Percentiles rank a stretch among this genome's conserved stretches.
These are phyloP conservation scores for Phytophthora ohioensis DNA, from an alignment of 352 stramenopile species.

Conservation along the genomic window DNA sequence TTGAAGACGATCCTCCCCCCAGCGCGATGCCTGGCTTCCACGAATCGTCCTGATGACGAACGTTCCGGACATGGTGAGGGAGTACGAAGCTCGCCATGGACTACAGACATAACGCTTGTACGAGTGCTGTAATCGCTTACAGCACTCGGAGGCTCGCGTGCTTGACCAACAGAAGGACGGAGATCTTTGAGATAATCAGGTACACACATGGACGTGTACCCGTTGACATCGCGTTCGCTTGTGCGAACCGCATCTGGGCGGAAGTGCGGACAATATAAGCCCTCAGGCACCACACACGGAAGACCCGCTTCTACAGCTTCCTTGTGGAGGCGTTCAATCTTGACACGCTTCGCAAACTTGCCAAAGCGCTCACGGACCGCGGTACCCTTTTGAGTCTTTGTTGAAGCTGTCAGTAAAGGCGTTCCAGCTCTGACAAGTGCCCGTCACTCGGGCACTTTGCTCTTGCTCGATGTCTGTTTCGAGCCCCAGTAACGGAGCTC, in stretches of 20 bases:
- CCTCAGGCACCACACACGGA: neutral
- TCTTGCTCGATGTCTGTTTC: no score
- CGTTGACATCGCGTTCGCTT: neutral
- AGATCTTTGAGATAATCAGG: neutral
- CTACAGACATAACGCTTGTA: no score
- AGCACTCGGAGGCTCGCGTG: no score
- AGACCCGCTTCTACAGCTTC: neutral
- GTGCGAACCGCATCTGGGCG: neutral
- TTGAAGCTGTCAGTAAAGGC: neutral
- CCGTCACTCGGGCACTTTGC: neutral
- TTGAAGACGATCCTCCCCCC: no score
- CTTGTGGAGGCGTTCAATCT: neutral
- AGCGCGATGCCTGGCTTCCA: no score
- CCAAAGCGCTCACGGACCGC: no score
- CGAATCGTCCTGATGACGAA: no score
- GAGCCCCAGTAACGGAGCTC: no score
- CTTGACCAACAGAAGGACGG: no score
- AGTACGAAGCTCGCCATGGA: no score
- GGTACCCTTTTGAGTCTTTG: neutral
- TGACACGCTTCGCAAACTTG: neutral
- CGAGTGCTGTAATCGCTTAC: no score
- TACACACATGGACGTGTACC: neutral
- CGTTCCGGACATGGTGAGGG: no score
- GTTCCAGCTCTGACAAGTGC: neutral
- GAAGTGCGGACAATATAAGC: neutral